Evolutionary conservation across 2,329 filamentous ascomycete genomes (phyloP).

Genomic region (Phialocephala sp.): DNA sequence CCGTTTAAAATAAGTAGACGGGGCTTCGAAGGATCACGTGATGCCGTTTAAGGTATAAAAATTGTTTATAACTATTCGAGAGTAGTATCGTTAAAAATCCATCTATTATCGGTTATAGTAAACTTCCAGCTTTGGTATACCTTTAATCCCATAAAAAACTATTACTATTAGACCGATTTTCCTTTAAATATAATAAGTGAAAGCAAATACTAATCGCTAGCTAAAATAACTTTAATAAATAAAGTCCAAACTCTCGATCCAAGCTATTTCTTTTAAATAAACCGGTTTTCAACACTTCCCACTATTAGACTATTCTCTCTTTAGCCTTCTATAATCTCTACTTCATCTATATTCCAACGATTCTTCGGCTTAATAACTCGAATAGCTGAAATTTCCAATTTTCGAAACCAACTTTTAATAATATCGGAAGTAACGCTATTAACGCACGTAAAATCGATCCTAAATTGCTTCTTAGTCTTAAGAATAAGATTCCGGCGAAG

Average conservation of each 20-base stretch:
- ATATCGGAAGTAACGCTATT: slow-evolving; percentile 19
- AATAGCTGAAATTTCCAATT: slow-evolving; percentile 15
- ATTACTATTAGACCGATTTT: no score
- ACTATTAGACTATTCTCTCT: slow-evolving; percentile 17
- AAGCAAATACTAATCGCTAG: neutral
- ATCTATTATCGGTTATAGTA: no score
- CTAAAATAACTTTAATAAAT: slow-evolving; percentile 24
- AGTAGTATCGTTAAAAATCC: no score
- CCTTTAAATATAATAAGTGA: slow-evolving; percentile 25
- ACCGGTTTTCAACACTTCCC: slow-evolving; percentile 4
- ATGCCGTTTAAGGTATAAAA: no score
- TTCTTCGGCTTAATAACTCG: slow-evolving; percentile 12
- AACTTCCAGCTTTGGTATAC: no score
- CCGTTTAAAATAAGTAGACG: no score
- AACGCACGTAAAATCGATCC: slow-evolving; percentile 20
- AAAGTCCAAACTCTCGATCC: slow-evolving; percentile 18
- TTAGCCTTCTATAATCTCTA: slow-evolving; percentile 20
- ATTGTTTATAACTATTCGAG: no score
- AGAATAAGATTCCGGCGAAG: slow-evolving; percentile 14
- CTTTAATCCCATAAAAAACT: slow-evolving; percentile 5
- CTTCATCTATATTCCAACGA: slow-evolving; percentile 11
- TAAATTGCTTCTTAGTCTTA: no score
- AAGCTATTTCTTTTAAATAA: slow-evolving; percentile 19
- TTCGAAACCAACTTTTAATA: slow-evolving; percentile 20
- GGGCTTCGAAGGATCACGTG: no score